Percentiles rank a stretch among this genome's conserved stretches.
Conservation (phyloP, 768 basidiomycete genomes). For the Kondoa malvinella region DNA sequence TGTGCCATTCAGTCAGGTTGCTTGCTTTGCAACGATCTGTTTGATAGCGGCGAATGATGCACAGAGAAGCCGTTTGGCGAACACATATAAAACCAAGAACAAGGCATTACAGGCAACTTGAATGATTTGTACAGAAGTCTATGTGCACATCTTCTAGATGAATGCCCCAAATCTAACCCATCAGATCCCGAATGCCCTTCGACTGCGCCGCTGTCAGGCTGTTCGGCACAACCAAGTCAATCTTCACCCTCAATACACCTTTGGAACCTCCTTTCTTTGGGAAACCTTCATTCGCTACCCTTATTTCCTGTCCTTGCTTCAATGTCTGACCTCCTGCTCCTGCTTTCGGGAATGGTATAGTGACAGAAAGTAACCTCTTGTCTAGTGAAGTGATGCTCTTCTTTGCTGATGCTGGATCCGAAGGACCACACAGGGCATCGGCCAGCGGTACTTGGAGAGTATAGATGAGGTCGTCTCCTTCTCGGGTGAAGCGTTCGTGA, state of each 20-base stretch:
- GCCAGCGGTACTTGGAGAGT: constrained; percentile 53
- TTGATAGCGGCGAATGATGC: no score
- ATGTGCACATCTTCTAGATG: no score
- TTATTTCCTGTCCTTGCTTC: constrained; percentile 59
- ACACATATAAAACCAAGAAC: no score
- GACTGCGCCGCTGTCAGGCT: constrained; percentile 25
- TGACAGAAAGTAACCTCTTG: constrained; percentile 54
- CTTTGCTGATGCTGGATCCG: constrained; percentile 34
- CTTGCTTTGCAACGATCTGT: no score
- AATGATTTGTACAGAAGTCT: no score
- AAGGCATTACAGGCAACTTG: no score
- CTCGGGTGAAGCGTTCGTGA: constrained; percentile 55
- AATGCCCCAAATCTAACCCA: no score
- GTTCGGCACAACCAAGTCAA: constrained; percentile 67
- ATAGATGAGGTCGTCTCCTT: constrained; percentile 61
- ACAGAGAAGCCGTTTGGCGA: no score
- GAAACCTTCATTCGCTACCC: constrained; percentile 66
- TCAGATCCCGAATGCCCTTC: neutral
- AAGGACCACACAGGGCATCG: constrained; percentile 56
- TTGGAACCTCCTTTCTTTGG: constrained; percentile 69
- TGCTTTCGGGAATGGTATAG: constrained; percentile 40
- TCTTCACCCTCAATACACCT: constrained; percentile 67
- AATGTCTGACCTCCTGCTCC: constrained; percentile 39
- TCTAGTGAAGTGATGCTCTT: constrained; percentile 55
- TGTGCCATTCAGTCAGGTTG: no score